Percentiles rank a stretch among this genome's conserved stretches.
These are phyloP conservation scores for Sherardia arvensis DNA, from an alignment of 257 asterid genomes.

Conservation along the genomic window DNA sequence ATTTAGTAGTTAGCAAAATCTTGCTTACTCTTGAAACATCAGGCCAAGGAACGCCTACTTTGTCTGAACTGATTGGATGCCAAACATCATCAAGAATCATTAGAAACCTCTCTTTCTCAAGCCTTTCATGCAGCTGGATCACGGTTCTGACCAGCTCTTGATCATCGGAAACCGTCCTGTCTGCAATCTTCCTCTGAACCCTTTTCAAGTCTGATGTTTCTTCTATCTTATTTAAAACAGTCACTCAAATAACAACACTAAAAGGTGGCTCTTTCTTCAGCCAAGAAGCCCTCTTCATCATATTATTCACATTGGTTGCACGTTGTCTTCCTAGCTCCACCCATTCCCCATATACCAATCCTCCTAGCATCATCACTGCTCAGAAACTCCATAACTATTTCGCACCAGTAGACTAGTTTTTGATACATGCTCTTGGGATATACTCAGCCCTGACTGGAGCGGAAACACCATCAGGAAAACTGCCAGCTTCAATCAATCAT, in stretches of 20 bases:
- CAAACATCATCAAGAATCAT: conserved; percentile 15
- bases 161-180: neutral
- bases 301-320: conserved; percentile 13
- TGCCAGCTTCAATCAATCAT: conserved; percentile 1
- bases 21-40: conserved; percentile 5
- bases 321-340: conserved; percentile 16
- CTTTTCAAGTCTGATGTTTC: conserved; percentile 5
- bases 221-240: neutral
- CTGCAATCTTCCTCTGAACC: conserved; percentile 7
- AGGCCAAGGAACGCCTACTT: conserved; percentile 7
- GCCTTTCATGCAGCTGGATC: neutral
- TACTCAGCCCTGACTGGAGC: conserved; percentile 9
- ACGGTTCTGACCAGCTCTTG: conserved; percentile 3
- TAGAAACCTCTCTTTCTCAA: conserved; percentile 5
- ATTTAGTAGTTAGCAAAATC: conserved; percentile 7
- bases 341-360: conserved; percentile 11
- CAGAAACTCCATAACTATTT: conserved; percentile 9
- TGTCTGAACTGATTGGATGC: conserved; percentile 3
- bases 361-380: conserved; percentile 2
- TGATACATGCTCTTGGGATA: conserved; percentile 7
- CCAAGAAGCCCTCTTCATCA: conserved; percentile 8
- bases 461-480: conserved; percentile 3
- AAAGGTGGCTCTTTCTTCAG: conserved; percentile 3
- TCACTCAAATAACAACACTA: conserved; percentile 7
- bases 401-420: neutral